Conservation (phyloP, 2,329 filamentous ascomycete genomes). For the Phaeomoniella chlamydospora region DNA sequence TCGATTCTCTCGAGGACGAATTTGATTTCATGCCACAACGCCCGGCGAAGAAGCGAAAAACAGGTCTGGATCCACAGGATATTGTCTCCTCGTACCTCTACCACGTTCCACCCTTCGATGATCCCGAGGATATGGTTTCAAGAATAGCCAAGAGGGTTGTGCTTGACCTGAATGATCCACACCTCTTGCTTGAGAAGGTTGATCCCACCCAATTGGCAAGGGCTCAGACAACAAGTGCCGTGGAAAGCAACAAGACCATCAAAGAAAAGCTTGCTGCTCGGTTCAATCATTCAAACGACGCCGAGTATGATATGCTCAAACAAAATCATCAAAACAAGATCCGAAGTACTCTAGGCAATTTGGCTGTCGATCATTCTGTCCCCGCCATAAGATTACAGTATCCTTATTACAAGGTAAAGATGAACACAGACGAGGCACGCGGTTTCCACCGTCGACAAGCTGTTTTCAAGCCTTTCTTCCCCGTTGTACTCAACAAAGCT, state of each 20-base stretch:
- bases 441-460: conserved; percentile 75
- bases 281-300: conserved; percentile 94
- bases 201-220: conserved; percentile 33
- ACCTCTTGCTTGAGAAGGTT: conserved; percentile 68
- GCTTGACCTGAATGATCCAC: conserved; percentile 77
- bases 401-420: conserved; percentile 86
- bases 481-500: conserved; percentile 60
- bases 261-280: conserved; percentile 52
- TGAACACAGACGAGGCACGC: conserved; percentile 56
- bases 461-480: conserved; percentile 54
- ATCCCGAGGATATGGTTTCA: conserved; percentile 61
- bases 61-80: conserved; percentile 27
- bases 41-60: conserved; percentile 53
- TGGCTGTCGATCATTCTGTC: conserved; percentile 87
- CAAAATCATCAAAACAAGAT: conserved; percentile 96
- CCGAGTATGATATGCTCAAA: conserved; percentile 88
- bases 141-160: conserved; percentile 64
- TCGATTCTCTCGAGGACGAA: conserved; percentile 49
- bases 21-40: conserved; percentile 33
- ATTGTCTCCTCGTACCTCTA: conserved; percentile 40
- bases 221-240: conserved; percentile 36
- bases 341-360: conserved; percentile 75
- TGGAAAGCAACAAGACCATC: conserved; percentile 28
- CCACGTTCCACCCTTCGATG: conserved; percentile 59
- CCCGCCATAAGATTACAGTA: conserved; percentile 83